These are phyloP conservation scores for Clavariopsis aquatica DNA, from an alignment of 495 filamentous ascomycete genomes.

Conservation along the genomic window DNA sequence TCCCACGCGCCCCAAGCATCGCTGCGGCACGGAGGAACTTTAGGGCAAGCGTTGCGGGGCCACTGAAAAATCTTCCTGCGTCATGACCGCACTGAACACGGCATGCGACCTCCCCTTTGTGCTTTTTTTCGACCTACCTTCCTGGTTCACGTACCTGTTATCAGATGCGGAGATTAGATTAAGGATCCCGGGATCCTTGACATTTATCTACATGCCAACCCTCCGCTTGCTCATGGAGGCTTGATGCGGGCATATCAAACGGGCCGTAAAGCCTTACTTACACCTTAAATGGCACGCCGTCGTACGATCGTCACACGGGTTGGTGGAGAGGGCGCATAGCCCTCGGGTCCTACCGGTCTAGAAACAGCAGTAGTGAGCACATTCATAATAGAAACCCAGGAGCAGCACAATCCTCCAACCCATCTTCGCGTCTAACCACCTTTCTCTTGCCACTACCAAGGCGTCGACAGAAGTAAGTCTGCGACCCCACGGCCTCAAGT, in stretches of 20 bases:
- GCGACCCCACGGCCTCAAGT: not conserved
- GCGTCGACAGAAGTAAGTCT: conserved; percentile 7
- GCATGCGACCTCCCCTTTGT: not conserved
- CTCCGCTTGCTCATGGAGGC: not conserved
- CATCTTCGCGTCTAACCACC: not conserved
- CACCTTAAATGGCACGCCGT: not conserved
- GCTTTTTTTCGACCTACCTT: not conserved
- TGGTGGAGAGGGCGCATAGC: not conserved
- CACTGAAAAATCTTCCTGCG: conserved; percentile 12
- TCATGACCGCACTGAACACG: not conserved
- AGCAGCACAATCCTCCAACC: not conserved
- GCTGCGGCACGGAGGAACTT: not conserved
- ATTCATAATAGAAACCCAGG: conserved; percentile 2
- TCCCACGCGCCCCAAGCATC: conserved; percentile 11
- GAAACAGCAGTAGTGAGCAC: conserved; percentile 8
- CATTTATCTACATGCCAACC: not conserved
- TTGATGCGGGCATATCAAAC: not conserved
- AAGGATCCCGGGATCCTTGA: conserved; percentile 6
- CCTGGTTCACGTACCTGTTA: not conserved
- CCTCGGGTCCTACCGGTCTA: conserved; percentile 1
- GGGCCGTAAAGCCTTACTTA: not conserved
- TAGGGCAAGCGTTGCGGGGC: conserved; percentile 7
- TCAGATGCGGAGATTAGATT: conserved; percentile 12
- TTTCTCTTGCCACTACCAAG: not conserved
- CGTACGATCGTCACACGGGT: conserved; percentile 3